Conservation (phyloP, 176 grass and related monocot species). For the Thalia dealbata region DNA sequence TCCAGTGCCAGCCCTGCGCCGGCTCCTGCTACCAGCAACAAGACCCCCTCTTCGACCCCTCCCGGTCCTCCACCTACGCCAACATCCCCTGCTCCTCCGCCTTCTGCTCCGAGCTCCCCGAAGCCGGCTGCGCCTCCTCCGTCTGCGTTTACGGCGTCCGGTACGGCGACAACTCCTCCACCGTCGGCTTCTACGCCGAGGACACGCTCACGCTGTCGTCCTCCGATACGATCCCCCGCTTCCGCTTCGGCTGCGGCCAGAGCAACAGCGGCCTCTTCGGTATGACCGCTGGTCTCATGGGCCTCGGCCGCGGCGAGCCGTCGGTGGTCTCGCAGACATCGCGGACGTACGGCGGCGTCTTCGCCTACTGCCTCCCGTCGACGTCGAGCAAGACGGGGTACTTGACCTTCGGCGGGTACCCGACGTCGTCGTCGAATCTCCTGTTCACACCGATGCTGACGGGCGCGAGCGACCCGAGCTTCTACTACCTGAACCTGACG, state of each 20-base stretch:
- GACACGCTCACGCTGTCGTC: slow-evolving; percentile 1
- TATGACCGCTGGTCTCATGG: background rate
- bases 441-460: background rate
- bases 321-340: background rate
- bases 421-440: background rate
- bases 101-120: background rate
- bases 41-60: slow-evolving; percentile 30
- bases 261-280: background rate
- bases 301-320: background rate
- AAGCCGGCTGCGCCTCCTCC: background rate
- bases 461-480: background rate
- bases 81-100: slow-evolving; percentile 19
- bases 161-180: background rate
- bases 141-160: background rate
- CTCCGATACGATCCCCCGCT: background rate
- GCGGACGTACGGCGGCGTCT: background rate
- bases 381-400: background rate
- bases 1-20: slow-evolving; percentile 26
- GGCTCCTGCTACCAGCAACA: slow-evolving; percentile 12
- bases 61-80: slow-evolving; percentile 21
- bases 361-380: slow-evolving; percentile 5
- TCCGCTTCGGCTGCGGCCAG: slow-evolving; percentile 5
- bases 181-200: background rate
- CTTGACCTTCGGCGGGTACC: background rate
- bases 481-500: background rate